These are phyloP conservation scores for Lasiodiplodia hormozganensis DNA, from an alignment of 2,329 filamentous ascomycete genomes.

Conservation along the genomic window DNA sequence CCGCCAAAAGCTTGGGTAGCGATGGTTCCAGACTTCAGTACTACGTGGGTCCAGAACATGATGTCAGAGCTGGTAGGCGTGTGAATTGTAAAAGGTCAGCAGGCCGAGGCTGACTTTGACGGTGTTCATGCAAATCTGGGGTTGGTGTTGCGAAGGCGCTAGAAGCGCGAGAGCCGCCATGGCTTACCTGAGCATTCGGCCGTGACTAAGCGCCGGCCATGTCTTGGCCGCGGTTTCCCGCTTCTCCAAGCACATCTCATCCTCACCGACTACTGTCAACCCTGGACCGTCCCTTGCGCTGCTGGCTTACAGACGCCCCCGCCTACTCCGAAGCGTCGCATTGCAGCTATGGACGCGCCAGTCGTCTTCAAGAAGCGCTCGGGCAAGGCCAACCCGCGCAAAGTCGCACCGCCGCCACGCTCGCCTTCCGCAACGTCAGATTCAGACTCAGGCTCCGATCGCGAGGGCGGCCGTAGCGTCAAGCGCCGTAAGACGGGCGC, in stretches of 20 bases:
- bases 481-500: constrained; percentile 79
- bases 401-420: constrained; percentile 76
- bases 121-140: constrained; percentile 9
- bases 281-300: not conserved
- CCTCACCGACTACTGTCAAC: not conserved
- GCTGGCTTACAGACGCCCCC: not conserved
- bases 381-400: constrained; percentile 78
- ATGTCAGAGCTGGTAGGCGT: constrained; percentile 3
- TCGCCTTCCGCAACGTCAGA: constrained; percentile 60
- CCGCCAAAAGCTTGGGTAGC: not conserved
- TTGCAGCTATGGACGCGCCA: constrained; percentile 49
- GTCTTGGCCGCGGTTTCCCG: constrained; percentile 6
- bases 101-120: not conserved
- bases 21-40: not conserved
- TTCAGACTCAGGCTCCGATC: constrained; percentile 70
- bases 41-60: not conserved
- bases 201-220: constrained; percentile 3
- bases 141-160: constrained; percentile 13
- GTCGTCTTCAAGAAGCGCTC: constrained; percentile 86
- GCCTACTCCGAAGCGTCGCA: constrained; percentile 4
- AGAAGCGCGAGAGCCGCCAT: not conserved
- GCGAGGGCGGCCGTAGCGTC: constrained; percentile 77
- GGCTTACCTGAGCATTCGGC: not conserved
- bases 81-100: constrained; percentile 3
- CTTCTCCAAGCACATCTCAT: not conserved